Base-by-base conservation (phyloP, 768 basidiomycete genomes). In the Pleurotus sapidus region DNA sequence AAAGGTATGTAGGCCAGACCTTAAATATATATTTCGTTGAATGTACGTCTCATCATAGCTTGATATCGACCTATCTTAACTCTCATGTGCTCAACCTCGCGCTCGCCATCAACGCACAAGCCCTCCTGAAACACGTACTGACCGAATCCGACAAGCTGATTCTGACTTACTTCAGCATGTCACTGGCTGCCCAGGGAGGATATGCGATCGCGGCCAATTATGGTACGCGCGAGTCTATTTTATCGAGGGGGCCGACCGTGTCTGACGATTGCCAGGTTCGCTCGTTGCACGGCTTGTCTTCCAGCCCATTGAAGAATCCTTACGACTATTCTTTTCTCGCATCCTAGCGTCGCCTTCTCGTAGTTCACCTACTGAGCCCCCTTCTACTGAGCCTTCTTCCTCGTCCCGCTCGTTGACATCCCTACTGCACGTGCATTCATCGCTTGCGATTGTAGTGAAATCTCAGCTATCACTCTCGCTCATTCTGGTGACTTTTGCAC, bases 121-220 rank as follows among this genome's bases (percentile, higher is more conserved):
- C 91, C 0, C 61, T 97, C 2, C 78, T 98, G 60, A 99, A 99
- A 69, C 97, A 98, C 69, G 82, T 98, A 61, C 75, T 99, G 24
- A 98, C 96, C 0, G 97, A 98, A 66, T 94, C 93, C 3, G 97
- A 99, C 70, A 93, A 97, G 65, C 74, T 98, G 45, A 81, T 96
- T 9, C 78, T 99, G 15, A 91, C 92, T 0, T 84, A 82, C 68
- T 84, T 93, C 65, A 94, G 93, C 58, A 1, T 34, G 30, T 86
- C 89, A 27, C 73, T 96, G 49, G 77, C 85, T 46, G 89, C 95
- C 67, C 95, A 98, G 71, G 96, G 93, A 3, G 95, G 94, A 1
- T 98, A 97, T 69, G 96, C 95, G 0, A 78, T 98, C 11, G 96
- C 97, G 11, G 88, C 90, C 39, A 98, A 98, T 70, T 99, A 98